Evolutionary conservation across 177 flowering plant genomes (phyloP).

Genomic region (Vitis hybrid): DNA sequence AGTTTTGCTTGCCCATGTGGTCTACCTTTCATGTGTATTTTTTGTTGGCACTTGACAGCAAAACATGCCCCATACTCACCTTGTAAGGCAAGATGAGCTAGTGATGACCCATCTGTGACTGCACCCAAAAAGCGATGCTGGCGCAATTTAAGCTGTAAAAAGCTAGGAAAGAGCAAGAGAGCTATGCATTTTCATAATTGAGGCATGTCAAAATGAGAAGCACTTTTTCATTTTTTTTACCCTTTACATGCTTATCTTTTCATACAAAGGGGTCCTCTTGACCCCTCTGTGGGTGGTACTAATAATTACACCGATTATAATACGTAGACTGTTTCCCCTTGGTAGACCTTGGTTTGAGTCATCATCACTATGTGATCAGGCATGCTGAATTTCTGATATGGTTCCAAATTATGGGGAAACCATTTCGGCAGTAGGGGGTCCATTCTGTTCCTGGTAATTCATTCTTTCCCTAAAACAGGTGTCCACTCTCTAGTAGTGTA

Average conservation of each 20-base stretch:
- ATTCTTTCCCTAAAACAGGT: too few relatives aligned
- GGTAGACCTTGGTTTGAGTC: background rate
- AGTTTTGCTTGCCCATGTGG: slow-evolving; percentile 13
- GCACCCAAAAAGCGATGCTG: slow-evolving; percentile 10
- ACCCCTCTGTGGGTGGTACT: slow-evolving; percentile 21
- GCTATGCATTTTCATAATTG: slow-evolving; percentile 15
- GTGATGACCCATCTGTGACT: slow-evolving; percentile 8
- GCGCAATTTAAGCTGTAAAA: slow-evolving; percentile 28
- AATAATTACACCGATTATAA: slow-evolving; percentile 18
- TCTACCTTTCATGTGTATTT: background rate
- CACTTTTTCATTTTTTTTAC: background rate
- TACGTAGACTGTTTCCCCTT: background rate
- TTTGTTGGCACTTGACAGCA: slow-evolving; percentile 4
- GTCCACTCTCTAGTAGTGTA: too few relatives aligned
- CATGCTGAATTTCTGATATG: background rate
- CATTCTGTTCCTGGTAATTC: background rate
- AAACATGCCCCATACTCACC: slow-evolving; percentile 2
- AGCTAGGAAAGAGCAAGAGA: background rate
- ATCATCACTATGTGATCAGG: slow-evolving; percentile 1
- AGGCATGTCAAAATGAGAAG: slow-evolving; percentile 20
- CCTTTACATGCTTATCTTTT: slow-evolving; percentile 10
- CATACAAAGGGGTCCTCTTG: slow-evolving; percentile 17
- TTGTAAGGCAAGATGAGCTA: background rate
- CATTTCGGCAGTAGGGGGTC: background rate
- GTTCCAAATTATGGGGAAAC: slow-evolving; percentile 5